Base-by-base conservation (phyloP, 169 alveolate species). In the Cryptosporidium xiaoi region DNA sequence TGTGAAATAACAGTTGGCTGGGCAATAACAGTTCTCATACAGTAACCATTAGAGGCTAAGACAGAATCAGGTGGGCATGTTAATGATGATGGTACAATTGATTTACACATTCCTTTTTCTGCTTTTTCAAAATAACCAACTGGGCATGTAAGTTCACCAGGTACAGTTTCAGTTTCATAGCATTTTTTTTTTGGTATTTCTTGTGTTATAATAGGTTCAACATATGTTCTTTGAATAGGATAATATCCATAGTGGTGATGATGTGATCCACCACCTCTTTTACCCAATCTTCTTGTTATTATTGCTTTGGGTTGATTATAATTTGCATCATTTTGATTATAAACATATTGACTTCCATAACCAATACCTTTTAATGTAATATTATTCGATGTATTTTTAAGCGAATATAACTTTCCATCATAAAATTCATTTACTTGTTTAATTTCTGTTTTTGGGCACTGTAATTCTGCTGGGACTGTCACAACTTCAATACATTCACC, bases 391-490 rank as follows among this genome's bases (percentile, higher is more conserved):
- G 84, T 34, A 20, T 71, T 71, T 56, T 51, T 56, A 33, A 71
- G 68, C 6, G 69, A 53, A 55, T 71, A 56, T 36, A 34, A 71
- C 51, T 71, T 71, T 51, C 84, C 68, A 55, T 71, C 84, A 71
- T 31, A 71, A 33, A 71, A 34, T 18, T 71, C 56, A 36, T 29
- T 51, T 55, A 20, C 6, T 55, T 18, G 24, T 55, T 18, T 18
- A 20, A 55, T 55, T 55, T 18, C 34, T 8, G 67, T 34, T 71
- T 60, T 60, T 56, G 84, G 84, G 29, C 84, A 71, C 29, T 71
- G 68, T 20, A 71, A 56, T n/a, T 71, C 84, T 56, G 84, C 84
- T 71, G 84, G 84, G 29, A 71, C 68, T 55, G 84, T 71, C 8
- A 71, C 51, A 33, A 71, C 84, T 56, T 71, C 84, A 53, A 71